Evolutionary conservation across 2,329 filamentous ascomycete genomes (phyloP).

Genomic region (Scedosporium aurantiacum): DNA sequence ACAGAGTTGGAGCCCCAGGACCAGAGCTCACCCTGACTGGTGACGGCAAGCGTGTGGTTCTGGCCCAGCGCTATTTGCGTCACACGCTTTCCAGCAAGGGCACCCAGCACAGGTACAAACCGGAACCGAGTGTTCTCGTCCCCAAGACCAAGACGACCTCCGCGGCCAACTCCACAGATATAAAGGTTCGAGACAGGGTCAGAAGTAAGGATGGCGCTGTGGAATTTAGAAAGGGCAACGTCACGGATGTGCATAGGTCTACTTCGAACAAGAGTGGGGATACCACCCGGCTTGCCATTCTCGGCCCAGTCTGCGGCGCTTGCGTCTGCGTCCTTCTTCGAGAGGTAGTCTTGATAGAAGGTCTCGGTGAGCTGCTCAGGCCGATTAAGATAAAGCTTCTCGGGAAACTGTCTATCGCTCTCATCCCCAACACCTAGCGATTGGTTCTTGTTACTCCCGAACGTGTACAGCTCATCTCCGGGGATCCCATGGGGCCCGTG

Average conservation of each 20-base stretch:
- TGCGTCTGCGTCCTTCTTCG: not conserved
- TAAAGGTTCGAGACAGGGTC: slow-evolving; percentile 87
- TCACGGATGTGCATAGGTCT: slow-evolving; percentile 68
- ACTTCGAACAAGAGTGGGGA: slow-evolving; percentile 64
- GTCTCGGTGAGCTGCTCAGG: slow-evolving; percentile 65
- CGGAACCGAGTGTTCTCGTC: slow-evolving; percentile 83
- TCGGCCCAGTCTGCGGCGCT: slow-evolving; percentile 5
- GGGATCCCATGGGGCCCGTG: not conserved
- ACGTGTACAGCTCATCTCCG: slow-evolving; percentile 83
- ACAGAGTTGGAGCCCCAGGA: slow-evolving; percentile 87
- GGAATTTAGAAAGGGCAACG: slow-evolving; percentile 79
- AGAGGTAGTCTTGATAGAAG: slow-evolving; percentile 56
- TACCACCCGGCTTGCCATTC: slow-evolving; percentile 29
- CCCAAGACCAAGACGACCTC: slow-evolving; percentile 78
- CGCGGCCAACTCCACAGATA: slow-evolving; percentile 82
- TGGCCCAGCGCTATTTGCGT: slow-evolving; percentile 74
- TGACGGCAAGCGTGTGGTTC: slow-evolving; percentile 80
- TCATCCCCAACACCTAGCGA: slow-evolving; percentile 91
- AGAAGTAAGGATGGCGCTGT: slow-evolving; percentile 77
- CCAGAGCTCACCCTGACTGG: slow-evolving; percentile 79
- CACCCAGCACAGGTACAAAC: slow-evolving; percentile 71
- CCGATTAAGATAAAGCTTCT: slow-evolving; percentile 65
- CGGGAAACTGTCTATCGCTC: slow-evolving; percentile 87
- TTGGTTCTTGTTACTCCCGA: slow-evolving; percentile 93
- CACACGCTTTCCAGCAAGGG: slow-evolving; percentile 64